Evolutionary conservation across 495 filamentous ascomycete species (phyloP).

Genomic region (Penicillium crystallinum): DNA sequence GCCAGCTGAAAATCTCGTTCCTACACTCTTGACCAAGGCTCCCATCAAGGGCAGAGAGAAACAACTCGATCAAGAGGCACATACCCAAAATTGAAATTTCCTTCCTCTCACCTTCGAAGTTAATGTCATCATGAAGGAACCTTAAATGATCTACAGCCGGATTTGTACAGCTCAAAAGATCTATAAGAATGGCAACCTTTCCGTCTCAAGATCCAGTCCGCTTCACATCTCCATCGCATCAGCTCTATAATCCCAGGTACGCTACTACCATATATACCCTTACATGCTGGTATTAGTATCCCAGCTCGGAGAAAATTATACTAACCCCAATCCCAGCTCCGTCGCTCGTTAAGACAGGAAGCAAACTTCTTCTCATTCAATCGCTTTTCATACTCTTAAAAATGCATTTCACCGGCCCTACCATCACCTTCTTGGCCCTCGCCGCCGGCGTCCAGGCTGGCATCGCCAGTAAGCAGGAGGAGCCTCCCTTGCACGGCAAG

Average conservation of each 20-base stretch:
- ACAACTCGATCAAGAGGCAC: background rate
- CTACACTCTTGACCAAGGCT: conserved; percentile 6
- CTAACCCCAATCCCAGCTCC: conserved; percentile 2
- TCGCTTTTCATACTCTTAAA: conserved; percentile 17
- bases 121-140: conserved; percentile 17
- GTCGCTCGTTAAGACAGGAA: conserved; percentile 24
- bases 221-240: conserved; percentile 9
- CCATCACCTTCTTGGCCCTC: conserved; percentile 23
- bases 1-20: conserved; percentile 7
- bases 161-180: conserved; percentile 14
- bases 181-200: conserved; percentile 23
- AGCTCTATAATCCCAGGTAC: conserved; percentile 9
- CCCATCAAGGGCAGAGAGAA: conserved; percentile 11
- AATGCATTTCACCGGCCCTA: conserved; percentile 23
- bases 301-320: background rate
- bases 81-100: conserved; percentile 2
- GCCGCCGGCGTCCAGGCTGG: conserved; percentile 22
- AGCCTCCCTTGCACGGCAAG: conserved; percentile 17
- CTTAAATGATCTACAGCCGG: conserved; percentile 11
- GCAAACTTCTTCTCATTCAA: conserved; percentile 13
- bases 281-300: background rate
- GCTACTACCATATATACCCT: background rate
- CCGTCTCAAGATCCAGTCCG: background rate
- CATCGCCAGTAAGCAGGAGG: conserved; percentile 5
- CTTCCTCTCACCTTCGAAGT: conserved; percentile 1